Conservation (phyloP, 805 yeast species). For the Debaryomyces castellii region DNA sequence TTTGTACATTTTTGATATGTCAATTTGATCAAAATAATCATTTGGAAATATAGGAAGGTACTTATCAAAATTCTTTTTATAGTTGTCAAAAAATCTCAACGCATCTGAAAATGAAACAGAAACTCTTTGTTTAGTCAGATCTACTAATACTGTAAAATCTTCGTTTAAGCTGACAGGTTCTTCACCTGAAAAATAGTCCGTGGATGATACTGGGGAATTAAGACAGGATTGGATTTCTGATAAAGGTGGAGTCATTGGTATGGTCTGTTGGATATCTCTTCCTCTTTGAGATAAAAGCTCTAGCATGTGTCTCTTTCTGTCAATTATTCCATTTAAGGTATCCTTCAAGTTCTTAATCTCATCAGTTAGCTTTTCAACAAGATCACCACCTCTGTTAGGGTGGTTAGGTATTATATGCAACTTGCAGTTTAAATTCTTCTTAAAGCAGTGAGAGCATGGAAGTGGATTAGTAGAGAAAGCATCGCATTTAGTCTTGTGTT, state of each 20-base stretch:
- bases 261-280: not conserved
- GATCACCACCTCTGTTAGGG: constrained; percentile 41
- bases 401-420: constrained; percentile 53
- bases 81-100: constrained; percentile 15
- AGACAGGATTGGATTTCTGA: constrained; percentile 22
- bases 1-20: constrained; percentile 13
- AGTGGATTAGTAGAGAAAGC: constrained; percentile 50
- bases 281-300: constrained; percentile 3
- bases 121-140: constrained; percentile 6
- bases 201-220: constrained; percentile 10
- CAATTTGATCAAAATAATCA: constrained; percentile 15
- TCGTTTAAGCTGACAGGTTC: not conserved
- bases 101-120: constrained; percentile 14
- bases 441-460: constrained; percentile 58
- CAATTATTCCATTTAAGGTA: constrained; percentile 23
- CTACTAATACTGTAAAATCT: constrained; percentile 4
- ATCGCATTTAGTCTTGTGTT: constrained; percentile 67
- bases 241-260: constrained; percentile 16
- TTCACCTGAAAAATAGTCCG: not conserved
- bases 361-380: constrained; percentile 22
- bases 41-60: constrained; percentile 34
- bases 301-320: constrained; percentile 17
- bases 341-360: constrained; percentile 24
- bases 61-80: constrained; percentile 26
- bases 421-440: constrained; percentile 50